Conservation (phyloP, 2,329 filamentous ascomycete species). For the Verticillium longisporum region DNA sequence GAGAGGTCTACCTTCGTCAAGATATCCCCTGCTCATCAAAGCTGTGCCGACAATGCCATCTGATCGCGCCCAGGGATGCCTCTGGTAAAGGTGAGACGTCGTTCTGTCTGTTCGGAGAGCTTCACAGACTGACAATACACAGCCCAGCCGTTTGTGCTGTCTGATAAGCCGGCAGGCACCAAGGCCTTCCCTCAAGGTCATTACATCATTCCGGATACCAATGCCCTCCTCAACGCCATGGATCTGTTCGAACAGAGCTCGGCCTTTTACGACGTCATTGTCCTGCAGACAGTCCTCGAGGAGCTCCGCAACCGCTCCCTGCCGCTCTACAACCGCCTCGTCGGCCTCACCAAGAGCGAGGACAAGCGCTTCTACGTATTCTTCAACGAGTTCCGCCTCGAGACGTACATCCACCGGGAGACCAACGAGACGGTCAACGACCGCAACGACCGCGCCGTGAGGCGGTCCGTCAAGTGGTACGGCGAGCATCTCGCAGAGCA, state of each 20-base stretch:
- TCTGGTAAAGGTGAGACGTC: background rate
- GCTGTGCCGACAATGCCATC: constrained; percentile 71
- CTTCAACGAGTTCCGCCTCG: constrained; percentile 94
- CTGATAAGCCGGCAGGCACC: constrained; percentile 79
- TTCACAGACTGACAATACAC: background rate
- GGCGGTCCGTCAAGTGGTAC: constrained; percentile 86
- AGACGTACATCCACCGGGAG: constrained; percentile 76
- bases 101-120: background rate
- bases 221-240: constrained; percentile 92
- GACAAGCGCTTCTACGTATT: constrained; percentile 98
- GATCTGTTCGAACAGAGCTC: constrained; percentile 90
- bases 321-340: constrained; percentile 88
- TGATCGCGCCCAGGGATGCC: constrained; percentile 25
- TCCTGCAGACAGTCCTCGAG: constrained; percentile 92
- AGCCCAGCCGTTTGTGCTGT: constrained; percentile 82
- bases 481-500: constrained; percentile 67
- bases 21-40: constrained; percentile 96
- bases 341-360: constrained; percentile 87
- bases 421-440: constrained; percentile 88
- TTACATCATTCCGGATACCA: constrained; percentile 93
- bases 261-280: constrained; percentile 93
- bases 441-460: constrained; percentile 87
- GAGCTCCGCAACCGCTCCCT: constrained; percentile 91
- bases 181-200: constrained; percentile 79
- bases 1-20: constrained; percentile 90